phyloP scores from a whole-genome alignment of 495 filamentous ascomycete species.

The Chaetomidium leptoderma region DNA sequence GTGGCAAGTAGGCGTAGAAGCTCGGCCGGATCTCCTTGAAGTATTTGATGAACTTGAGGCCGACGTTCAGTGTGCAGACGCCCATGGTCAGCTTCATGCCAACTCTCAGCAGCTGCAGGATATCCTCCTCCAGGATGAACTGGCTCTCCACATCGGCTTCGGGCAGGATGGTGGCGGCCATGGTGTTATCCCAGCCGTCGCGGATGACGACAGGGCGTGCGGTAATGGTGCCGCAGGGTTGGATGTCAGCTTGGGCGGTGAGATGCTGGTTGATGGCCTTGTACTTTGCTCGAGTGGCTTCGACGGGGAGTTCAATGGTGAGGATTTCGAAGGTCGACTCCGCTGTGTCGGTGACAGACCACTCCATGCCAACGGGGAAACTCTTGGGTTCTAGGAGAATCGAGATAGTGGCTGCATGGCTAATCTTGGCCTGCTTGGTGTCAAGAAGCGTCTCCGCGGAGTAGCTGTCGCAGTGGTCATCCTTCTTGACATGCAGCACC shows the following conservation, averaged over 20 bases:
- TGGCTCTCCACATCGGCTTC: conserved; percentile 10
- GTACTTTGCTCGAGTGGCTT: conserved; percentile 17
- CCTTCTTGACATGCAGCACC: conserved; percentile 26
- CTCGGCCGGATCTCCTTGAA: conserved; percentile 54
- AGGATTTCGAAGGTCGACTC: conserved; percentile 37
- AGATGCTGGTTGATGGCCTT: conserved; percentile 27
- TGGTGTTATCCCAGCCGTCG: conserved; percentile 36
- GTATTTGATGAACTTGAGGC: conserved; percentile 54
- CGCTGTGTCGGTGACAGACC: conserved; percentile 7
- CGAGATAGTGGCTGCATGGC: conserved; percentile 11
- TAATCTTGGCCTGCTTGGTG: background rate
- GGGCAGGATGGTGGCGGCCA: conserved; percentile 14
- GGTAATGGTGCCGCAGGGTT: conserved; percentile 39
- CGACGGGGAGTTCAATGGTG: conserved; percentile 26
- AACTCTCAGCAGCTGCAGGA: conserved; percentile 57
- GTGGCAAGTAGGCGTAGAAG: conserved; percentile 61
- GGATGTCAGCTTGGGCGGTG: conserved; percentile 22
- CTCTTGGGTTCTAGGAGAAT: conserved; percentile 15
- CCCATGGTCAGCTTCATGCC: conserved; percentile 72
- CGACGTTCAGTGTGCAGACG: conserved; percentile 60
- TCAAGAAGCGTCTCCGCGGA: conserved; percentile 8
- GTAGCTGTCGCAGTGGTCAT: conserved; percentile 11
- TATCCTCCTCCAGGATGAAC: conserved; percentile 38
- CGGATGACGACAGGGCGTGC: conserved; percentile 35
- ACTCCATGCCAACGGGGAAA: conserved; percentile 3